Evolutionary conservation across 2,329 filamentous ascomycete genomes (phyloP).

Genomic region (Aureobasidium melanogenum): DNA sequence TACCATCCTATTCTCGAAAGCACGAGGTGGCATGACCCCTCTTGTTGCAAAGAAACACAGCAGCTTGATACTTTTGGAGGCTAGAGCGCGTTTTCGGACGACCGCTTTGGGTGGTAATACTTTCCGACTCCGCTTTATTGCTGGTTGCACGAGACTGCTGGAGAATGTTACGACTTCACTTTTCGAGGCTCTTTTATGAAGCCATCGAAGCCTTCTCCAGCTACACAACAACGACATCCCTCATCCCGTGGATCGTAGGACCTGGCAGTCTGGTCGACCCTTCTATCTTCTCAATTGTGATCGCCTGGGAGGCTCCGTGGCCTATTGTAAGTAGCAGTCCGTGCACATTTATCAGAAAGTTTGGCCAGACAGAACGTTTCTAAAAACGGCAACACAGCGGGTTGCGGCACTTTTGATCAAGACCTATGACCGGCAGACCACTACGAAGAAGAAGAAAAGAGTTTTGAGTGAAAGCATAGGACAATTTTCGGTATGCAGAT

Average conservation of each 20-base stretch:
- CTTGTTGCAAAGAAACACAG: background rate
- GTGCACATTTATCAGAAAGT: background rate
- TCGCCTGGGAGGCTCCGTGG: background rate
- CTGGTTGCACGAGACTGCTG: background rate
- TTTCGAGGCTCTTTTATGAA: background rate
- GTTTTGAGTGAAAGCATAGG: background rate
- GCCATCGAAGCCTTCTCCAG: background rate
- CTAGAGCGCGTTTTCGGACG: background rate
- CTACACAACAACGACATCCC: background rate
- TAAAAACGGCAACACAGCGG: background rate
- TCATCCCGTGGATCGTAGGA: background rate
- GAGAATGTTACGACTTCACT: background rate
- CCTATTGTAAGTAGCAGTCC: background rate
- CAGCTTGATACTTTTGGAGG: background rate
- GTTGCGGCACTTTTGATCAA: background rate
- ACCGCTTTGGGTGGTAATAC: background rate
- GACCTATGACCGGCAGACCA: background rate
- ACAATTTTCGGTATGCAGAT: too few species aligned
- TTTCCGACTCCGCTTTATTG: background rate
- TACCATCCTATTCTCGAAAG: background rate
- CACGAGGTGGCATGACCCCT: background rate
- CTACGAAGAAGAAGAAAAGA: background rate
- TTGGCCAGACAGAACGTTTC: too few species aligned
- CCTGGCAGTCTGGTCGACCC: background rate
- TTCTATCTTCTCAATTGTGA: background rate